phyloP scores from a whole-genome alignment of 768 basidiomycete genomes.

The Boletus fagicola region DNA sequence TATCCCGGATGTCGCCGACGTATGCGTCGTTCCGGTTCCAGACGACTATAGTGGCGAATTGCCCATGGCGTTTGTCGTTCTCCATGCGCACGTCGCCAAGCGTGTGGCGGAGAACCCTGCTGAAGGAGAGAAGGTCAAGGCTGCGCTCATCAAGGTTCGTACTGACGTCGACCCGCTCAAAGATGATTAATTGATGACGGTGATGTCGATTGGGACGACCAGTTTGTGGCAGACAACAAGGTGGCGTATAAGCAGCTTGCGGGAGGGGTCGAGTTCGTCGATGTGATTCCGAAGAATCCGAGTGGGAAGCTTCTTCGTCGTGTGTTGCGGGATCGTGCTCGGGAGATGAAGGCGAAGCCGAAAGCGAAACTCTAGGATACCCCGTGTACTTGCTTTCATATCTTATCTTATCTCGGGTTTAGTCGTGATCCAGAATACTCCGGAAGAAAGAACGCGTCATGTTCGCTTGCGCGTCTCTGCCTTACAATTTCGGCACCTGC shows the following conservation, averaged over 20 bases:
- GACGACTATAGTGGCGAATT: slow-evolving; percentile 74
- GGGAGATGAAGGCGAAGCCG: slow-evolving; percentile 20
- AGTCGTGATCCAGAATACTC: not conserved
- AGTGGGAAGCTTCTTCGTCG: slow-evolving; percentile 58
- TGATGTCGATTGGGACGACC: not conserved
- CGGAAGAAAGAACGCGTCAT: not conserved
- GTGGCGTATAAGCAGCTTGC: slow-evolving; percentile 56
- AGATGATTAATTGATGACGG: not conserved
- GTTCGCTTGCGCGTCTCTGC: slow-evolving; percentile 18
- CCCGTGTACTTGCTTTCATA: not conserved
- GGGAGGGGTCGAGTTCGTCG: slow-evolving; percentile 57
- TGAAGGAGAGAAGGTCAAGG: slow-evolving; percentile 38
- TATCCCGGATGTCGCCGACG: slow-evolving; percentile 57
- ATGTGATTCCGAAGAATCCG: slow-evolving; percentile 59
- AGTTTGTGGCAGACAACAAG: slow-evolving; percentile 58
- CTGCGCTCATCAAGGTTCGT: slow-evolving; percentile 48
- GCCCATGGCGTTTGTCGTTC: slow-evolving; percentile 66
- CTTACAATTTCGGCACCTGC: slow-evolving; percentile 4
- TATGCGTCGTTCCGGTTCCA: slow-evolving; percentile 62
- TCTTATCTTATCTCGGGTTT: slow-evolving; percentile 24
- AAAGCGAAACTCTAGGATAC: slow-evolving; percentile 25
- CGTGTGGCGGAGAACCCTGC: slow-evolving; percentile 32
- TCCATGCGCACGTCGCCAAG: slow-evolving; percentile 41
- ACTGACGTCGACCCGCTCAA: not conserved
- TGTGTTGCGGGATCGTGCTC: slow-evolving; percentile 51